Evolutionary conservation across 176 grass and related monocot species (phyloP), one percentile per base, ranked within the genome.

Genomic region (Raddia guianensis): DNA sequence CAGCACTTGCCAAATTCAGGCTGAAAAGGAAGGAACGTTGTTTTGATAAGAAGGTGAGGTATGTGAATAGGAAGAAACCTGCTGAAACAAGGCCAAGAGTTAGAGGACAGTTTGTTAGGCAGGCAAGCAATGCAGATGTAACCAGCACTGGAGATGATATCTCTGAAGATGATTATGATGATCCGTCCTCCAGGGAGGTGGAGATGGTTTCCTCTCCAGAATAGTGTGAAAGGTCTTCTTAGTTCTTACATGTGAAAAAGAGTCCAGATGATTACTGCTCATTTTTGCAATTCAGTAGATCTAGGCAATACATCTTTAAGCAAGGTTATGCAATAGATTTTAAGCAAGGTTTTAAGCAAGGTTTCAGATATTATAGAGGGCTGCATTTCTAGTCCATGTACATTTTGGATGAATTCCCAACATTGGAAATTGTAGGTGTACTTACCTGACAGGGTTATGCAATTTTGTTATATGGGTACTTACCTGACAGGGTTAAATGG

Each of bases 1-100:
- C 89, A 56, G 92, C 96, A 49, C 89, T 98, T 58, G 88, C 93
- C n/a, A 98, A 98, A 63, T 98, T 95, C 78, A 93, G 92, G 79
- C 88, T 77, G 73, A 98, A 98, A 87, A 90, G 92, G 64, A 98
- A 95, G 71, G 92, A 93, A 8, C 89, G 90, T 10, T 95, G 96
- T 69, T 98, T 98, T 72, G 90, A 98, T 72, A 98, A 98, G 88
- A 98, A 98, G 68, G 93, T 98, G 72, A 93, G 96, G 59, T 98
- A 98, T 81, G 83, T 86, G 50, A 98, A 93, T 66, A 33, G 92
- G 50, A 98, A 98, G 84, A 88, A 82, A 69, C 84, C 93, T 68
- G 96, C 96, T 54, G 90, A 98, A 75, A 93, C 84, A 3, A 95
- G 96, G 86, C 96, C 79, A 5, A 93, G 92, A 66, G 84, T 98